Conservation (phyloP, 805 yeast species). For the Kurtzmaniella cleridarum region DNA sequence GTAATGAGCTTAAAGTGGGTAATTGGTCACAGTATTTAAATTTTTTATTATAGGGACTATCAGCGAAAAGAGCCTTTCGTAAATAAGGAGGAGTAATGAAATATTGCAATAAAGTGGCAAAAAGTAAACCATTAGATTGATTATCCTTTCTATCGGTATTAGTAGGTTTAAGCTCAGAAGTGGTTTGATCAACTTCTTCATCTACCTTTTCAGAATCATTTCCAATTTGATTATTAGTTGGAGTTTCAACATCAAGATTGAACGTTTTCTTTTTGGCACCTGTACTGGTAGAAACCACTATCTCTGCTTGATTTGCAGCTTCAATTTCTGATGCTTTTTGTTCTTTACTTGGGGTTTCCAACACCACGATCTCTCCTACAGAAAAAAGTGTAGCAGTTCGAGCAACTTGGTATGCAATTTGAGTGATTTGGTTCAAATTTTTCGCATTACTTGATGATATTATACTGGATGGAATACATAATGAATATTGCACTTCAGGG, state of each 20-base stretch:
- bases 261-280: slow-evolving; percentile 29
- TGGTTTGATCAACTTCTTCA: slow-evolving; percentile 11
- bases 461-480: slow-evolving; percentile 71
- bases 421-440: slow-evolving; percentile 69
- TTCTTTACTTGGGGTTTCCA: slow-evolving; percentile 42
- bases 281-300: slow-evolving; percentile 13
- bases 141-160: slow-evolving; percentile 9
- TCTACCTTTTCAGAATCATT: slow-evolving; percentile 12
- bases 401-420: slow-evolving; percentile 72
- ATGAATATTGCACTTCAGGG: slow-evolving; percentile 36
- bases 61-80: slow-evolving; percentile 54
- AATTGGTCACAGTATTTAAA: slow-evolving; percentile 61
- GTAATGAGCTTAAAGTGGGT: slow-evolving; percentile 69
- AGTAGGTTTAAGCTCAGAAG: slow-evolving; percentile 6
- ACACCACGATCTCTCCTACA: slow-evolving; percentile 69
- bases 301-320: slow-evolving; percentile 17
- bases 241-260: slow-evolving; percentile 24
- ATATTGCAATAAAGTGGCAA: slow-evolving; percentile 70
- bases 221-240: slow-evolving; percentile 11
- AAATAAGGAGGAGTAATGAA: slow-evolving; percentile 84
- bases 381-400: slow-evolving; percentile 64
- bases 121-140: slow-evolving; percentile 18
- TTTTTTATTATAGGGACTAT: slow-evolving; percentile 35
- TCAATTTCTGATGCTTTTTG: slow-evolving; percentile 11
- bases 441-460: slow-evolving; percentile 50